Base-by-base conservation (phyloP, 129 eudicot species). In the Pseudognaphalium luteoalbum region DNA sequence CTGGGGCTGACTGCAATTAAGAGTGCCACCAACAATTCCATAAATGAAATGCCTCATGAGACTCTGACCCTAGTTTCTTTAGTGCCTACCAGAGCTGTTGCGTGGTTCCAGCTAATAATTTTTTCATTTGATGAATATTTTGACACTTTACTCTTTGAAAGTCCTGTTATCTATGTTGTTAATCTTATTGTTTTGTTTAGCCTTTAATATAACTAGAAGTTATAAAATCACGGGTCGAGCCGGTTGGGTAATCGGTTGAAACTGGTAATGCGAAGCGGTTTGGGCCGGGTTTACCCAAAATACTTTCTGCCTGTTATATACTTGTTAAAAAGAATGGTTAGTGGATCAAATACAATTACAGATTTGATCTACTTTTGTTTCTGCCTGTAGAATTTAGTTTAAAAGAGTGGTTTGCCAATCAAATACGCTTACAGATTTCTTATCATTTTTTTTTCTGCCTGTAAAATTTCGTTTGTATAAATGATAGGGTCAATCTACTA, bases 1-100 rank as follows among this genome's bases (percentile, higher is more conserved):
- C 33, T 41, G 51, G 73, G 80, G 67, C 73, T 66, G 52, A 37
- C n/a, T 66, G 56, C 73, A 52, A 51, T 66, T 51, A 66, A 76
- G 67, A 75, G 61, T 29, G 51, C 20, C 15, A 75, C 79, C 71
- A 32, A 42, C 19, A 50, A 41, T 62, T 42, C 42, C n/a, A 39
- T 54, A 71, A 28, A 73, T 10, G 42, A 73, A 71, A 71, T 52
- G 3, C 58, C 63, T 57, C 6, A 70, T 50, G 42, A 70, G 50
- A 70, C 16, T 7, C 15, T 35, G 66, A 33, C 66, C 66, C n/a
- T 47, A 47, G 6, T 17, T 44, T 47, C 54, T 3, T 47, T 47
- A 4, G 54, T 44, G 17, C 17, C 17, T 47, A 47, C 6, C 17
- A 3, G 14, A 47, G n/a, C 16, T 12, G 54, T 47, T 47, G 54